Evolutionary conservation across 2,329 filamentous ascomycete genomes (phyloP), one percentile per base, ranked within the genome.

Genomic region (Teratosphaeriaceae sp.): DNA sequence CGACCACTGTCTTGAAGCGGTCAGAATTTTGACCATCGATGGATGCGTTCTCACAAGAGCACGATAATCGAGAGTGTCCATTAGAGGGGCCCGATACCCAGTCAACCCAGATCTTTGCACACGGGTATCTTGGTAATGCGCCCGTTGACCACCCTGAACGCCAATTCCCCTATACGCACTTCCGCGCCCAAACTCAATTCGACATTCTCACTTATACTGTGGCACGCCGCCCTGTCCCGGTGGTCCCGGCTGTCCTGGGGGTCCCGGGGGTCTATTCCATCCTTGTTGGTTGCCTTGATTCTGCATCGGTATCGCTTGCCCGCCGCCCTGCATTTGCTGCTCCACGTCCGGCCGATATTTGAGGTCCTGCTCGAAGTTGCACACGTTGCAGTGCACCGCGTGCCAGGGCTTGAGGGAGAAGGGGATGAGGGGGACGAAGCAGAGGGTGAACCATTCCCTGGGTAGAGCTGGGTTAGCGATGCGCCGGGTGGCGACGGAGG

Each of bases 371-470:
- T 78, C 75, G 61, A 87, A 88, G 61, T 82, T 79, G 74, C 85
- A 90, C 62, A 88, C 80, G 57, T 79, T 74, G 69, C 85, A 90
- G 46, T 73, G 70, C 43, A 90, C 74, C 56, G 88, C 84, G 54
- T 63, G 63, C 54, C 64, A 65, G 0, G 71, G 70, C 46, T 73
- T 72, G 4, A 73, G 53, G 20, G 78, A 81, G 57, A 88, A 81
- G 0, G 85, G 85, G 20, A 89, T 72, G 35, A 89, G 64, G 38
- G 85, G 85, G 75, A 82, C 65, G 65, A 85, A 88, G 71, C 84
- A 88, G 58, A 88, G 80, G 4, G 40, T 42, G 40, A 42, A 42
- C 40, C 40, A 42, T 29, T 42, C 30, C 40, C 29, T 31, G 15
- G 12, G n/a, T n/a, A 6, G 3, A 20, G 3, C 4, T 19, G 24